phyloP scores from a whole-genome alignment of 1,139 yeast genomes.

The Suhomyces atakaporum region DNA sequence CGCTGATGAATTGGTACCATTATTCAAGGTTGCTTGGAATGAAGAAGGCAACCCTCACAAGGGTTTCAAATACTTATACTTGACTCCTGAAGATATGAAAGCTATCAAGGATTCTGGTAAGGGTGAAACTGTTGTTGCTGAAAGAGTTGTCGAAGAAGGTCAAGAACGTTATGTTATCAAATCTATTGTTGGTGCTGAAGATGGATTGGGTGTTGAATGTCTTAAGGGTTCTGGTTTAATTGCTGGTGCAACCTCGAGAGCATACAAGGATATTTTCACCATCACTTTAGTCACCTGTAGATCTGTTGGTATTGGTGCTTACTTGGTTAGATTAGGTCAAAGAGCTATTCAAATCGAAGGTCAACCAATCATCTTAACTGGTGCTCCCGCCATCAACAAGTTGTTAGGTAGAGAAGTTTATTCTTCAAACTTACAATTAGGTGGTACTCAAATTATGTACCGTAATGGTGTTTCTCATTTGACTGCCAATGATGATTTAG shows the following conservation, averaged over 20 bases:
- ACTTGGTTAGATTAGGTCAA: conserved; percentile 95
- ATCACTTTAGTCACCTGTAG: conserved; percentile 96
- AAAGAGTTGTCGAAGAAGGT: conserved; percentile 80
- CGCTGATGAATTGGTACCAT: conserved; percentile 92
- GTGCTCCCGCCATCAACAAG: conserved; percentile 98
- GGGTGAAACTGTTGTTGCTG: conserved; percentile 67
- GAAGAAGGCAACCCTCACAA: conserved; percentile 71
- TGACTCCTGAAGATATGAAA: conserved; percentile 67
- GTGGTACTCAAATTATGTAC: conserved; percentile 99
- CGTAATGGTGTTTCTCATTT: conserved; percentile 96
- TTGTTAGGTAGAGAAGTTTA: conserved; percentile 95
- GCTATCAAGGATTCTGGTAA: conserved; percentile 62
- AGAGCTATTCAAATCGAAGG: conserved; percentile 99
- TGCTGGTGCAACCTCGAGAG: conserved; percentile 98
- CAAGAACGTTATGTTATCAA: conserved; percentile 79
- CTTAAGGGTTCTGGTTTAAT: conserved; percentile 96
- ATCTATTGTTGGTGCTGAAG: conserved; percentile 89
- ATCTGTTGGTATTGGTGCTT: conserved; percentile 99
- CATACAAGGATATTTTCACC: conserved; percentile 95
- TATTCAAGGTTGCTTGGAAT: conserved; percentile 91
- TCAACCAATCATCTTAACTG: conserved; percentile 96
- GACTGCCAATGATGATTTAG: conserved; percentile 93
- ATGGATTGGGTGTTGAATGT: conserved; percentile 98
- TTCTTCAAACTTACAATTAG: conserved; percentile 93
- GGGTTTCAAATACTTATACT: conserved; percentile 88